These are phyloP conservation scores for Mycena albidolilacea DNA, from an alignment of 768 basidiomycete species.

Conservation along the genomic window DNA sequence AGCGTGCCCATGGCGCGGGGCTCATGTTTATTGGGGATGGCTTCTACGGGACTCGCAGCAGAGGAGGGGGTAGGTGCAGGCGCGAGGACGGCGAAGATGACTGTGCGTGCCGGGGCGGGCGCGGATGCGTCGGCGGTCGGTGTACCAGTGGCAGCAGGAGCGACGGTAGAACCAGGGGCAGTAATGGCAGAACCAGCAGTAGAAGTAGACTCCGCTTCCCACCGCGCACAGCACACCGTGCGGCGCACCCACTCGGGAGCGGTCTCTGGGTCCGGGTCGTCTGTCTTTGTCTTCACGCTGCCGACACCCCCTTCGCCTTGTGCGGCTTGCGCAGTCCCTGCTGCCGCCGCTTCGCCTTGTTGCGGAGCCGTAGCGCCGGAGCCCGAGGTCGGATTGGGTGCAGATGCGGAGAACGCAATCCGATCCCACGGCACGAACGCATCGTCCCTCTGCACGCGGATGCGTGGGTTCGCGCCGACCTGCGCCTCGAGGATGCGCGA, in stretches of 20 bases:
- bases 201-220: slow-evolving; percentile 67
- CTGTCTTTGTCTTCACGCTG: no score
- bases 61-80: slow-evolving; percentile 47
- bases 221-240: slow-evolving; percentile 86
- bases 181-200: not conserved
- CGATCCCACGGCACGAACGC: slow-evolving; percentile 88
- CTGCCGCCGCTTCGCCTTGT: slow-evolving; percentile 32
- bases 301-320: no score
- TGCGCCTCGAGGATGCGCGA: slow-evolving; percentile 92
- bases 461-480: slow-evolving; percentile 86
- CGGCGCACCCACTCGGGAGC: slow-evolving; percentile 91
- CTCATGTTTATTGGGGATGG: slow-evolving; percentile 62
- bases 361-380: slow-evolving; percentile 21
- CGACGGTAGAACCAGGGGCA: slow-evolving; percentile 45
- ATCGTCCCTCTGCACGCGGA: slow-evolving; percentile 86
- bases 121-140: no score
- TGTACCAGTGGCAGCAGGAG: not conserved
- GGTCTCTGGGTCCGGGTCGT: slow-evolving; percentile 40
- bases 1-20: slow-evolving; percentile 75
- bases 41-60: slow-evolving; percentile 70
- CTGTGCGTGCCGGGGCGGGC: slow-evolving; percentile 41
- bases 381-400: not conserved
- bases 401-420: slow-evolving; percentile 61
- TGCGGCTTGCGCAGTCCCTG: no score
- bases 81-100: slow-evolving; percentile 50